Evolutionary conservation across 495 filamentous ascomycete species (phyloP).

Genomic region (Penicillium paradoxum): DNA sequence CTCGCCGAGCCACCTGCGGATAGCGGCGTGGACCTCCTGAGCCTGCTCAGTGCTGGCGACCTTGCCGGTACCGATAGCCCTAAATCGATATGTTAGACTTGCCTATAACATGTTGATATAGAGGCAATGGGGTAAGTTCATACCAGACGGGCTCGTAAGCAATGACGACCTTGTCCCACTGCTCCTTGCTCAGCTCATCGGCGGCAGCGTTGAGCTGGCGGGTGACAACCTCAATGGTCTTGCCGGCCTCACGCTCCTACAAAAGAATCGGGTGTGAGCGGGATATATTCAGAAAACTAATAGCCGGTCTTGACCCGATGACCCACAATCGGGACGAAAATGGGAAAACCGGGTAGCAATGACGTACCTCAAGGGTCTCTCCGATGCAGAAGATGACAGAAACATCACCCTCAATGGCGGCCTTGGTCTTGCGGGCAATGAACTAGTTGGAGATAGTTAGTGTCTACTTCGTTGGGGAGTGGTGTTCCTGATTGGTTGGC

Average conservation of each 20-base stretch:
- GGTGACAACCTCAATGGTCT: slow-evolving; percentile 89
- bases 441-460: slow-evolving; percentile 41
- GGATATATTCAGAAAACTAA: slow-evolving; percentile 12
- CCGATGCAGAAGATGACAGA: slow-evolving; percentile 94
- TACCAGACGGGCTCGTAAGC: slow-evolving; percentile 98
- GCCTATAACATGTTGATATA: background rate
- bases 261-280: slow-evolving; percentile 28
- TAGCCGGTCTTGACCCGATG: slow-evolving; percentile 18
- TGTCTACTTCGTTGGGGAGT: background rate
- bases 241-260: slow-evolving; percentile 74
- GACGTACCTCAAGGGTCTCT: slow-evolving; percentile 72
- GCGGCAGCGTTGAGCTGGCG: slow-evolving; percentile 65
- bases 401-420: slow-evolving; percentile 78
- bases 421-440: slow-evolving; percentile 88
- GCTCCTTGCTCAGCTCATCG: slow-evolving; percentile 56
- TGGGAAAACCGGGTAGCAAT: slow-evolving; percentile 20
- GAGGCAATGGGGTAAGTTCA: slow-evolving; percentile 7
- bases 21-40: slow-evolving; percentile 90
- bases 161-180: slow-evolving; percentile 93
- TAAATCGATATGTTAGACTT: slow-evolving; percentile 17
- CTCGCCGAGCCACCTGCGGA: slow-evolving; percentile 80
- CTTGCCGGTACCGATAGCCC: slow-evolving; percentile 96
- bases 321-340: slow-evolving; percentile 26
- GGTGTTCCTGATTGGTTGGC: background rate
- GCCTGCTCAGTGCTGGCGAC: slow-evolving; percentile 91